Percentiles rank a stretch among this genome's conserved stretches.
Conservation (phyloP, 139 green algal genomes). For the Chlorella sp. region DNA sequence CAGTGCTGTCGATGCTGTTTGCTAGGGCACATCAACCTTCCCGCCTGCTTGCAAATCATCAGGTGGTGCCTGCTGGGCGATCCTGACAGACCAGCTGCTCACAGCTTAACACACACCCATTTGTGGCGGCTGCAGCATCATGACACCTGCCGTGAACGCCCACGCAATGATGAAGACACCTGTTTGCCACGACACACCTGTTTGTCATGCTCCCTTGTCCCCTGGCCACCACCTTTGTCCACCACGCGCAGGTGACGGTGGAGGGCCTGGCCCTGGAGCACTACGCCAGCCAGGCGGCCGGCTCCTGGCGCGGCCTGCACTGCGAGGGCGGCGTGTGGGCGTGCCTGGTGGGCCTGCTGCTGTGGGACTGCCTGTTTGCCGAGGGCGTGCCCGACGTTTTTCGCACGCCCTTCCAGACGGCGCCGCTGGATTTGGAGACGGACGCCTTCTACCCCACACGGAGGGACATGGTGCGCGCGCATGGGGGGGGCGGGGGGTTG, state of each 20-base stretch:
- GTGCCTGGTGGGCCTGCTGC: slow-evolving; percentile 72
- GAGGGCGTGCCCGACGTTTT: slow-evolving; percentile 64
- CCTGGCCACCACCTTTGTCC: slow-evolving; percentile 1
- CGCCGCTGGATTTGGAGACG: slow-evolving; percentile 71
- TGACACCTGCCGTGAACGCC: too few species aligned
- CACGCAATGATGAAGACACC: too few species aligned
- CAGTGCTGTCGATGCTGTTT: too few species aligned
- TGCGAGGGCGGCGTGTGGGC: slow-evolving; percentile 73
- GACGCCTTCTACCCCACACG: slow-evolving; percentile 69
- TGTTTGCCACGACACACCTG: too few species aligned
- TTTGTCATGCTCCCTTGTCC: too few species aligned
- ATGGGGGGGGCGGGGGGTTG: too few species aligned
- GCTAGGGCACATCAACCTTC: too few species aligned
- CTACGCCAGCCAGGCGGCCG: slow-evolving; percentile 59
- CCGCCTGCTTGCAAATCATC: too few species aligned
- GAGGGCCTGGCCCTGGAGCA: slow-evolving; percentile 75
- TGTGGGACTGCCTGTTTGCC: slow-evolving; percentile 43
- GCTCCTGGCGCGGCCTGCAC: slow-evolving; percentile 69
- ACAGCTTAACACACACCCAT: too few species aligned
- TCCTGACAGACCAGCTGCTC: too few species aligned
- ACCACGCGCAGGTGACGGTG: slow-evolving; percentile 33
- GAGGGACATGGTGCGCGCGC: slow-evolving; percentile 4
- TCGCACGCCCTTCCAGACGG: slow-evolving; percentile 67
- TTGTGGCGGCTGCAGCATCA: too few species aligned
- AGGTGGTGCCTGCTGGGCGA: too few species aligned